Evolutionary conservation across 108 stramenopile genomes (phyloP).

Genomic region (Schizochytrium sp.): DNA sequence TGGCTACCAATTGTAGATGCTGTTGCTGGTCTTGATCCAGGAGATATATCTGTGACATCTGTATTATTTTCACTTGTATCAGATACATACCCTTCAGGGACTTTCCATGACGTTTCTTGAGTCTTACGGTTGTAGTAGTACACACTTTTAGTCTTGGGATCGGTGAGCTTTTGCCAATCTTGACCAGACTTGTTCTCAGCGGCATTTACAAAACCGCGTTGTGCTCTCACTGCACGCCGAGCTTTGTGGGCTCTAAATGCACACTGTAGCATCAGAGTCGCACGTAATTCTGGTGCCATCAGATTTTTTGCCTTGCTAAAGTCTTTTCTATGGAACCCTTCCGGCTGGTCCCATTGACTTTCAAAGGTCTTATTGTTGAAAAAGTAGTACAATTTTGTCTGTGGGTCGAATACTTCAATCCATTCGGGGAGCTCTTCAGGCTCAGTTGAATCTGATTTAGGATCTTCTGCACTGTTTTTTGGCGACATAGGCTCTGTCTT

Average conservation of each 20-base stretch:
- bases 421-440: neutral
- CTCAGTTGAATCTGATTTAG: neutral
- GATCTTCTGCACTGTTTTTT: neutral
- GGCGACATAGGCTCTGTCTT: neutral
- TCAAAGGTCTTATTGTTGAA: neutral
- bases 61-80: neutral
- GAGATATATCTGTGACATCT: neutral
- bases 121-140: conserved; percentile 56
- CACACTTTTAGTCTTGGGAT: neutral
- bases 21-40: neutral
- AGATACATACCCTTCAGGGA: neutral
- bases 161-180: conserved; percentile 1
- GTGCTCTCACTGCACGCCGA: neutral
- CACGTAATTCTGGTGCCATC: conserved; percentile 9
- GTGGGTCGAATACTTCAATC: neutral
- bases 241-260: conserved; percentile 32
- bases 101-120: conserved; percentile 8
- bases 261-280: neutral
- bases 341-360: neutral
- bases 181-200: neutral
- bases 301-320: neutral
- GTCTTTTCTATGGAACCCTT: neutral
- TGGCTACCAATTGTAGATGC: too few species aligned
- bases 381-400: conserved; percentile 8
- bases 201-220: neutral